Percentiles rank a stretch among this genome's conserved stretches.
Evolutionary conservation across 192 early-diverging fungal genomes (phyloP).

Genomic region (Coemansia sp.): DNA sequence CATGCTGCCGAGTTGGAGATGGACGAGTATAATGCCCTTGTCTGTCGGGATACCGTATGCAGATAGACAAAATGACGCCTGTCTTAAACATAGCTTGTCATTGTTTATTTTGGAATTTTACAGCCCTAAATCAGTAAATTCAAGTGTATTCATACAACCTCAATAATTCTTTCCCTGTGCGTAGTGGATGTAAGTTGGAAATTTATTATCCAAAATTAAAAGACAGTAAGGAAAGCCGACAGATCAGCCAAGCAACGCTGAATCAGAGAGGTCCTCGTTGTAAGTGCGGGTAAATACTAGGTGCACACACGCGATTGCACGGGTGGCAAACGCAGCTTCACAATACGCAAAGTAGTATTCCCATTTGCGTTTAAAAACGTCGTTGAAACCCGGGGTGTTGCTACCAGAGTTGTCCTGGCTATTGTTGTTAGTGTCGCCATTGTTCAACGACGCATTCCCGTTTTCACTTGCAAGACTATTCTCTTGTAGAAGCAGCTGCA

Average conservation of each 20-base stretch:
- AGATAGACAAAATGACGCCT: conserved; percentile 26
- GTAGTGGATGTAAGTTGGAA: too few species aligned
- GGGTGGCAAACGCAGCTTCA: conserved; percentile 66
- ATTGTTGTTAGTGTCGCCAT: not conserved
- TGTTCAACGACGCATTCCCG: not conserved
- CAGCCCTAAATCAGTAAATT: not conserved
- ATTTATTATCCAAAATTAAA: not conserved
- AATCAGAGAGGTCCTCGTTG: conserved; percentile 13
- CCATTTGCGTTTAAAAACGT: conserved; percentile 66
- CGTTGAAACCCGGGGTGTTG: conserved; percentile 38
- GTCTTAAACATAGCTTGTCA: too few species aligned
- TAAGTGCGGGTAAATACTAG: conserved; percentile 49
- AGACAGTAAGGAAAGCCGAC: not conserved
- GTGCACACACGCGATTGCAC: conserved; percentile 58
- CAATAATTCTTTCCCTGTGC: not conserved
- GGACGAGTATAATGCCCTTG: conserved; percentile 27
- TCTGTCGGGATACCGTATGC: conserved; percentile 38
- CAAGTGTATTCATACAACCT: conserved; percentile 2
- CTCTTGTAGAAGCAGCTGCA: conserved; percentile 30
- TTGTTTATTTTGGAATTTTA: not conserved
- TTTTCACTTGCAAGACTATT: not conserved
- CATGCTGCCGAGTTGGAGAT: conserved; percentile 28
- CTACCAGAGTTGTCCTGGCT: not conserved
- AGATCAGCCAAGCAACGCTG: not conserved
- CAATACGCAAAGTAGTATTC: conserved; percentile 79